Percentiles rank a stretch among this genome's conserved stretches.
phyloP scores from a whole-genome alignment of 257 asterid genomes.

The Solanum paucissectum region DNA sequence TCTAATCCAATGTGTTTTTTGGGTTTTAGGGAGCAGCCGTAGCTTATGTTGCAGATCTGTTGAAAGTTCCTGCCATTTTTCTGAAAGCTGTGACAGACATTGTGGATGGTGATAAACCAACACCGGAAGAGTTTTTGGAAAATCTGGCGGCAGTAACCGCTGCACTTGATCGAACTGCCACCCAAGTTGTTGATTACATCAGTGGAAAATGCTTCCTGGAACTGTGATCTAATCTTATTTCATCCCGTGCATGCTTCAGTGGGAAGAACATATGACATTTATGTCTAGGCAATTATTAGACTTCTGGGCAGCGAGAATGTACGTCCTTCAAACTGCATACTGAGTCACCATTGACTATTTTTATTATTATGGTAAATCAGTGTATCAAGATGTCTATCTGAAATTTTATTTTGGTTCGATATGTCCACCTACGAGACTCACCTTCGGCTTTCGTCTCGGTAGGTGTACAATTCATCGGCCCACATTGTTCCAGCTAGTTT shows the following conservation, averaged over 20 bases:
- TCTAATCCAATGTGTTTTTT: background rate
- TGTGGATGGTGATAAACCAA: slow-evolving; percentile 84
- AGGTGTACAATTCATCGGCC: background rate
- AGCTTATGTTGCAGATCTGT: slow-evolving; percentile 86
- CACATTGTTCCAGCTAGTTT: background rate
- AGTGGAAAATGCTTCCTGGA: slow-evolving; percentile 54
- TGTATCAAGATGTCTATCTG: background rate
- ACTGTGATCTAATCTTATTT: slow-evolving; percentile 29
- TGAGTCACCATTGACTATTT: background rate
- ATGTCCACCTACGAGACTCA: background rate
- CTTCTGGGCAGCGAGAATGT: background rate
- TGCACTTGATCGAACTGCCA: slow-evolving; percentile 68
- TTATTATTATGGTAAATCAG: background rate
- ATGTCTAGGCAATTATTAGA: background rate
- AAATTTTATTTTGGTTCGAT: background rate
- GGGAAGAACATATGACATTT: background rate
- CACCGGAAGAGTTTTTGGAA: slow-evolving; percentile 79
- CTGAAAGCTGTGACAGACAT: slow-evolving; percentile 89
- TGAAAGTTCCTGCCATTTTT: slow-evolving; percentile 69
- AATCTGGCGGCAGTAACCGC: slow-evolving; percentile 77
- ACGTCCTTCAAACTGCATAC: background rate
- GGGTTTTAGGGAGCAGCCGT: slow-evolving; percentile 84
- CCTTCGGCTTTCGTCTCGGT: background rate
- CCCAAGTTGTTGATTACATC: slow-evolving; percentile 57
- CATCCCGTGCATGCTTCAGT: background rate